Conservation (phyloP, 192 early-diverging fungal genomes). For the Allomyces macrogynus region DNA sequence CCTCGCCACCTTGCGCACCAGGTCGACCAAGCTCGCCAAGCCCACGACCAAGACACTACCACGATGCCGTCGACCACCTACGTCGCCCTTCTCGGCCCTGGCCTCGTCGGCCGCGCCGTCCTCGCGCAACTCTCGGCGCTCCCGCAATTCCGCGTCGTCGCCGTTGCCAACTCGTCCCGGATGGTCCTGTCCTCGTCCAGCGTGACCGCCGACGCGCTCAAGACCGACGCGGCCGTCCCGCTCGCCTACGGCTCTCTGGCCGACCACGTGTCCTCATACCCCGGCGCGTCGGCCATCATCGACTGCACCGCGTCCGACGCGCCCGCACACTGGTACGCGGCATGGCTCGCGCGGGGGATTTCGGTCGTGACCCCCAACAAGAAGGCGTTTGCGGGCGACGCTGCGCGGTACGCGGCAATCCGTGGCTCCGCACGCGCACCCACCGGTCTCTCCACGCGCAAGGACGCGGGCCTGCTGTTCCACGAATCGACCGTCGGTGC, state of each 20-base stretch:
- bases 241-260: slow-evolving; percentile 24
- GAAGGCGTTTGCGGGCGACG: slow-evolving; percentile 70
- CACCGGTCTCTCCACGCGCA: slow-evolving; percentile 1
- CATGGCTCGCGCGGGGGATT: slow-evolving; percentile 56
- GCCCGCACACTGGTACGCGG: slow-evolving; percentile 62
- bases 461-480: slow-evolving; percentile 37
- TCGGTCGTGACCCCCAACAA: slow-evolving; percentile 96
- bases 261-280: slow-evolving; percentile 14
- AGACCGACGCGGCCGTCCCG: slow-evolving; percentile 19
- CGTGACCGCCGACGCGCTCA: slow-evolving; percentile 7
- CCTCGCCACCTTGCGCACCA: too few species aligned
- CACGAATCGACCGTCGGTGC: slow-evolving; percentile 96
- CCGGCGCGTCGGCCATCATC: slow-evolving; percentile 29
- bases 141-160: slow-evolving; percentile 40
- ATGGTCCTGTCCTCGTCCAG: slow-evolving; percentile 23
- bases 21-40: too few species aligned
- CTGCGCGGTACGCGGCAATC: slow-evolving; percentile 55
- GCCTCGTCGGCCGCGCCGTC: slow-evolving; percentile 82
- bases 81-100: slow-evolving; percentile 83
- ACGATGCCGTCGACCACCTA: slow-evolving; percentile 4
- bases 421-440: slow-evolving; percentile 1
- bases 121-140: slow-evolving; percentile 53
- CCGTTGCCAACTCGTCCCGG: slow-evolving; percentile 53
- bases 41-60: too few species aligned
- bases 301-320: slow-evolving; percentile 77